Evolutionary conservation across 371 early-diverging fungal species (phyloP), one percentile per base, ranked within the genome.

Genomic region (Actinomortierella wolfii): DNA sequence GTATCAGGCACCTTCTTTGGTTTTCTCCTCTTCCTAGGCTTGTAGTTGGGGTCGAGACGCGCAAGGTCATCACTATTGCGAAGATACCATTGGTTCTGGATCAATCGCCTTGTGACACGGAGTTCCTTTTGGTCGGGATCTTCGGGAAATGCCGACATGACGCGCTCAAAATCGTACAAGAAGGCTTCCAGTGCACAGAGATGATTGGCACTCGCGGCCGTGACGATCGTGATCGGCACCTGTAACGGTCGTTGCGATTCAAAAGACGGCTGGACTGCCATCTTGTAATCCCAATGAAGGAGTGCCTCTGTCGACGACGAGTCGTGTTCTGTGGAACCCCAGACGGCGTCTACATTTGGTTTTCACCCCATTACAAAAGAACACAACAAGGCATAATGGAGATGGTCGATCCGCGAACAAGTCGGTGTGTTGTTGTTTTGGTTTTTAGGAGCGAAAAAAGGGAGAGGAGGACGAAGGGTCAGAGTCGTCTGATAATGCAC

Each of bases 171-270:
- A 23, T 48, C 48, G 48, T 87, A 87, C 9, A 87, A 57, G 68
- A 81, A 86, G 52, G 76, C 80, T 59, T 85, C 86, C 20, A 86
- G 68, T 0, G 84, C 78, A 49, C 86, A 88, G 20, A 81, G 59
- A 49, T 88, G 86, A 46, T 86, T 86, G 2, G 78, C 79, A 54
- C 85, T 86, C 20, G 83, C 83, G 3, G 81, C 88, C 1, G 86
- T 85, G 18, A 85, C 78, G 23, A 88, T 85, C 3, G 86, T 88
- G 20, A 64, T 61, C 3, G 57, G 64, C 23, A 59, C 26, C 6
- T 18, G 28, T 1, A 68, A 43, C 0, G 56, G 59, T 7, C 54
- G 59, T 7, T 21, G 59, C 23, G 63, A 62, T 28, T 68, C 69
- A 29, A 61, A 25, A 21, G 47, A 51, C 20, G 61, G 53, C 6